phyloP scores from a whole-genome alignment of 495 filamentous ascomycete genomes.

The Diplogelasinospora grovesii region DNA sequence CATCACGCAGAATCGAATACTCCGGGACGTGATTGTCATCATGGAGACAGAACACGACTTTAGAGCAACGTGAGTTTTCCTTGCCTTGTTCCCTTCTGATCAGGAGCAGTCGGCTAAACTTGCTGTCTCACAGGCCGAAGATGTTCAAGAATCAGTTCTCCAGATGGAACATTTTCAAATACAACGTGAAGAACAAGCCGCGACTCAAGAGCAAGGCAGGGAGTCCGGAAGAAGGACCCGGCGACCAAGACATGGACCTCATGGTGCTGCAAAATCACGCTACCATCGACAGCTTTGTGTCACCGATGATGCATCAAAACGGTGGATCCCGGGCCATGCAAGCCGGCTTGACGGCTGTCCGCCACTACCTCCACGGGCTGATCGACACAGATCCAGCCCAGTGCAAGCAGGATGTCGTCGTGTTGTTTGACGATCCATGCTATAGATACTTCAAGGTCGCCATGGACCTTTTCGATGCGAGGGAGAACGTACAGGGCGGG shows the following conservation, averaged over 20 bases:
- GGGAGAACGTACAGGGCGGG: conserved; percentile 19
- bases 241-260: conserved; percentile 8
- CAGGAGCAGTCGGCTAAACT: background rate
- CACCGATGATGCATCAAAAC: conserved; percentile 13
- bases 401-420: conserved; percentile 14
- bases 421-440: conserved; percentile 20
- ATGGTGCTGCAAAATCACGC: background rate
- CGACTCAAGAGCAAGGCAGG: conserved; percentile 10
- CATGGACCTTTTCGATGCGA: conserved; percentile 24
- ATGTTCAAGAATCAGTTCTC: conserved; percentile 32
- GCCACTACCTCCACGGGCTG: conserved; percentile 19
- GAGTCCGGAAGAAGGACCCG: background rate
- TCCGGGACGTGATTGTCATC: conserved; percentile 23
- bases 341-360: conserved; percentile 18
- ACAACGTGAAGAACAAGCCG: conserved; percentile 21
- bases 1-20: conserved; percentile 25
- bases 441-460: conserved; percentile 25
- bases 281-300: conserved; percentile 5
- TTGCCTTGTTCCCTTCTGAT: background rate
- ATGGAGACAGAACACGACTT: conserved; percentile 25
- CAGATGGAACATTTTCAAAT: conserved; percentile 29
- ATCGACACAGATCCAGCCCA: conserved; percentile 17
- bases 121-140: conserved; percentile 17
- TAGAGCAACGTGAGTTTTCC: conserved; percentile 22
- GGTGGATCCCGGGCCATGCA: conserved; percentile 13